A percentile compares a stretch with the other conserved stretches of the same genome.
These are phyloP conservation scores for Russula earlei DNA, from an alignment of 768 basidiomycete species.

Conservation along the genomic window DNA sequence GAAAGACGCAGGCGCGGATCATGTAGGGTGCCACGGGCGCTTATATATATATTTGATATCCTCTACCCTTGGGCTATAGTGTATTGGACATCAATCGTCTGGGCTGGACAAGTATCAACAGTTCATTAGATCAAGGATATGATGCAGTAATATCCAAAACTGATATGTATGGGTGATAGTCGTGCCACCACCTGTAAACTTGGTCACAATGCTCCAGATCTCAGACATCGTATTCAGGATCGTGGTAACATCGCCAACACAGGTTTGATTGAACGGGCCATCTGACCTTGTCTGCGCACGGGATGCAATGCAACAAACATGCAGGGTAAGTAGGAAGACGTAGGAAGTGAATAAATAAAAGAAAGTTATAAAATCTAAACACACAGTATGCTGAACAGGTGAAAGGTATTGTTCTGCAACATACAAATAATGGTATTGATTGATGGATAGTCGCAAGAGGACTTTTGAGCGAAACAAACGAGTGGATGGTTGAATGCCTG, in stretches of 20 bases:
- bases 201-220: too few relatives aligned
- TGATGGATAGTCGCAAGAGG: constrained; percentile 8
- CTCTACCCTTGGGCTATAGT: too few relatives aligned
- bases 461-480: neutral
- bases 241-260: neutral
- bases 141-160: too few relatives aligned
- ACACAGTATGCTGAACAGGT: constrained; percentile 5
- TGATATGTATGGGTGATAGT: too few relatives aligned
- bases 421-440: constrained; percentile 12
- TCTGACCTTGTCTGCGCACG: neutral
- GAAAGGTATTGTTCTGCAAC: neutral
- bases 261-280: neutral
- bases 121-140: too few relatives aligned
- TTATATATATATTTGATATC: too few relatives aligned
- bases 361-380: neutral
- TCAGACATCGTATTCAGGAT: neutral
- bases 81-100: too few relatives aligned
- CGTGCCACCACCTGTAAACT: too few relatives aligned
- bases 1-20: too few relatives aligned
- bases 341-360: constrained; percentile 1
- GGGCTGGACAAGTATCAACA: too few relatives aligned
- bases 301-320: neutral
- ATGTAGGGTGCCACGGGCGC: too few relatives aligned
- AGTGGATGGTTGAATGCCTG: neutral
- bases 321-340: neutral